Percentiles rank a stretch among this genome's conserved stretches.
Evolutionary conservation across 1,139 yeast genomes (phyloP).

Genomic region (Yamadazyma atmosphaerica): DNA sequence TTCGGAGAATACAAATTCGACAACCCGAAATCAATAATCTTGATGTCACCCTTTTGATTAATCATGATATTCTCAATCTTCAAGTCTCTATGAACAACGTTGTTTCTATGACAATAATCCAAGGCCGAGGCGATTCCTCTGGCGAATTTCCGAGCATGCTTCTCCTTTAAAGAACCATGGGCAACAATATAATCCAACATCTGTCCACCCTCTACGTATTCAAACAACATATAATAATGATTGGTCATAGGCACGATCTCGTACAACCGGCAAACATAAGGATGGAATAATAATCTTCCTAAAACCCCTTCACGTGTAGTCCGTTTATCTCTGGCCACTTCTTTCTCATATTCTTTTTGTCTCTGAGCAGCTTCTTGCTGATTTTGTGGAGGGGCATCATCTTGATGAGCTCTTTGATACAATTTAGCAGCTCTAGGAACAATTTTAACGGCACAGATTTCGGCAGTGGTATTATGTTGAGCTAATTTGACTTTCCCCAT

Average conservation of each 20-base stretch:
- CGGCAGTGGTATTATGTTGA: conserved; percentile 76
- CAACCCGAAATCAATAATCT: conserved; percentile 93
- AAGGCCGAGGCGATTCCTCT: conserved; percentile 95
- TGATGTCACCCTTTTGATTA: conserved; percentile 89
- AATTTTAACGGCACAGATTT: conserved; percentile 83
- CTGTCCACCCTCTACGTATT: conserved; percentile 96
- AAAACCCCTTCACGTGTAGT: conserved; percentile 94
- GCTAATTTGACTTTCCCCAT: conserved; percentile 99
- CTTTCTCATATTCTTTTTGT: conserved; percentile 78
- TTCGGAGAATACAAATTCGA: conserved; percentile 81
- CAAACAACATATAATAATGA: conserved; percentile 95
- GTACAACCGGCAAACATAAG: conserved; percentile 85
- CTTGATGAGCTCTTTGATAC: conserved; percentile 74
- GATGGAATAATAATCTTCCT: conserved; percentile 87
- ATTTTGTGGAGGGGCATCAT: conserved; percentile 62
- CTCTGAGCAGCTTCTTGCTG: conserved; percentile 60
- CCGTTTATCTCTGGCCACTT: conserved; percentile 86
- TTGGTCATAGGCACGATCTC: conserved; percentile 97
- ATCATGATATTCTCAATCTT: conserved; percentile 97
- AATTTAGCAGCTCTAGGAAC: conserved; percentile 79
- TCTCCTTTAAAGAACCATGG: conserved; percentile 92
- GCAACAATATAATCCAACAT: conserved; percentile 96
- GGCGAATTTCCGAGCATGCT: conserved; percentile 92
- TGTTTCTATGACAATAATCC: conserved; percentile 89
- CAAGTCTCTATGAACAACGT: conserved; percentile 94